Evolutionary conservation across 345 rosid species (phyloP).

Genomic region (Tarenaya hassleriana): DNA sequence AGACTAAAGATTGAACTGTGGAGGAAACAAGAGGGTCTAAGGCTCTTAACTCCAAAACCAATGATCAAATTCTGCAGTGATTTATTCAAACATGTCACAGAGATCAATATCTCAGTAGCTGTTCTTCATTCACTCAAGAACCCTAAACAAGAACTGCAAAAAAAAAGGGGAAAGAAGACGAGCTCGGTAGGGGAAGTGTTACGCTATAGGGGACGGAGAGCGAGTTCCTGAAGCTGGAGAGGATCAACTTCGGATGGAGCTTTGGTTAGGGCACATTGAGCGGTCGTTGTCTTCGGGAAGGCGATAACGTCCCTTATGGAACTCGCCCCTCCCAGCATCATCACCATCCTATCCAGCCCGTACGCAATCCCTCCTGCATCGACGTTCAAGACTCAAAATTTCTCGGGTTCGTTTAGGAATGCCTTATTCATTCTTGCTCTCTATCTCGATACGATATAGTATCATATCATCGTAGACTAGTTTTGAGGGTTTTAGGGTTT

Average conservation of each 20-base stretch:
- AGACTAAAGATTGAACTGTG: too few species aligned
- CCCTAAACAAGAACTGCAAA: too few species aligned
- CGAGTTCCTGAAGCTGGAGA: conserved; percentile 71
- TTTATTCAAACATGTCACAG: too few species aligned
- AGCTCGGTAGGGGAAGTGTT: conserved; percentile 8
- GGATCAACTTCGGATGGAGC: conserved; percentile 95
- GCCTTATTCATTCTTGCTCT: conserved; percentile 16
- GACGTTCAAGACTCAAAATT: conserved; percentile 14
- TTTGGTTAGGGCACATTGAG: conserved; percentile 84
- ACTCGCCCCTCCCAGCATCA: conserved; percentile 69
- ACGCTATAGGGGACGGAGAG: conserved; percentile 33
- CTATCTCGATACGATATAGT: conserved; percentile 2
- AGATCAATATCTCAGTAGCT: too few species aligned
- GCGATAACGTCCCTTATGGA: conserved; percentile 95
- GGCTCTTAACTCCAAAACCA: too few species aligned
- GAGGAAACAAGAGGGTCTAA: too few species aligned
- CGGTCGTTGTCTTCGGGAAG: conserved; percentile 90
- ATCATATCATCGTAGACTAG: too few species aligned
- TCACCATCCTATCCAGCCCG: conserved; percentile 88
- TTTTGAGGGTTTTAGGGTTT: too few species aligned
- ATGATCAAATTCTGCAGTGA: too few species aligned
- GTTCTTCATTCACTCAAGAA: too few species aligned
- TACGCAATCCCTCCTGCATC: conserved; percentile 86
- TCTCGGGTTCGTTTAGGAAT: conserved; percentile 11
- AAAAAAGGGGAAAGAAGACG: conserved; percentile 1